These are phyloP conservation scores for Wickerhamiella sergipiensis DNA, from an alignment of 805 yeast genomes.

Conservation along the genomic window DNA sequence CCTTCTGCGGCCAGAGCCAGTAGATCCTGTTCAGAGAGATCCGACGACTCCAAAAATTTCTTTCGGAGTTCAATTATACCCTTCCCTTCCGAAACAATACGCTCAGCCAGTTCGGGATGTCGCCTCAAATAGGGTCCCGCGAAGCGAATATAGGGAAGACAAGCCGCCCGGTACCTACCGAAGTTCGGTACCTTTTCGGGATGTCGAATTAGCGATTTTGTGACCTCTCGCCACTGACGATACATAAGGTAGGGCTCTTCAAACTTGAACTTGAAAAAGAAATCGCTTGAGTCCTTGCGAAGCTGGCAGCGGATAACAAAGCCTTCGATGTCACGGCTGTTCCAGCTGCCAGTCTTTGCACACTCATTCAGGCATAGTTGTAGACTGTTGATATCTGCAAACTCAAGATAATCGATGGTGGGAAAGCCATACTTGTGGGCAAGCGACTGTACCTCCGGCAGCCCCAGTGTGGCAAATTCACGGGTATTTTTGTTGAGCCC, in stretches of 20 bases:
- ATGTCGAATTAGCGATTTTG: slow-evolving; percentile 38
- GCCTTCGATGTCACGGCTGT: slow-evolving; percentile 74
- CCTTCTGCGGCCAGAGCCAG: slow-evolving; percentile 28
- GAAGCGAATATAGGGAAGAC: slow-evolving; percentile 57
- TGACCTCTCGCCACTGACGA: slow-evolving; percentile 80
- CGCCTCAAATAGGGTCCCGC: slow-evolving; percentile 40
- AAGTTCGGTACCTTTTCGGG: slow-evolving; percentile 21
- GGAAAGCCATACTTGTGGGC: slow-evolving; percentile 57
- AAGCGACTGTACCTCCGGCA: slow-evolving; percentile 45
- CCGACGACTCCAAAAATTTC: slow-evolving; percentile 39
- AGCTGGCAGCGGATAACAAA: slow-evolving; percentile 67
- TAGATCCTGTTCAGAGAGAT: slow-evolving; percentile 47
- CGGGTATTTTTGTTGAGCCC: slow-evolving; percentile 67
- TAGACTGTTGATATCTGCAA: slow-evolving; percentile 30
- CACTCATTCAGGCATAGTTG: slow-evolving; percentile 40
- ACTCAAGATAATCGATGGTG: slow-evolving; percentile 34
- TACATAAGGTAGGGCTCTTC: slow-evolving; percentile 90
- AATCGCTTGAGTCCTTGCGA: slow-evolving; percentile 27
- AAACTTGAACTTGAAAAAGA: slow-evolving; percentile 84
- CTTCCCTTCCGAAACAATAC: slow-evolving; percentile 36
- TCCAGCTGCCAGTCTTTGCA: slow-evolving; percentile 54
- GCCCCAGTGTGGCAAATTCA: slow-evolving; percentile 49
- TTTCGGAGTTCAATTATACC: slow-evolving; percentile 69
- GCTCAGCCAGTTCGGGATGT: slow-evolving; percentile 33
- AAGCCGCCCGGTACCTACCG: slow-evolving; percentile 42